Conservation (phyloP, 306 rosid species). For the Calophaca sinica region DNA sequence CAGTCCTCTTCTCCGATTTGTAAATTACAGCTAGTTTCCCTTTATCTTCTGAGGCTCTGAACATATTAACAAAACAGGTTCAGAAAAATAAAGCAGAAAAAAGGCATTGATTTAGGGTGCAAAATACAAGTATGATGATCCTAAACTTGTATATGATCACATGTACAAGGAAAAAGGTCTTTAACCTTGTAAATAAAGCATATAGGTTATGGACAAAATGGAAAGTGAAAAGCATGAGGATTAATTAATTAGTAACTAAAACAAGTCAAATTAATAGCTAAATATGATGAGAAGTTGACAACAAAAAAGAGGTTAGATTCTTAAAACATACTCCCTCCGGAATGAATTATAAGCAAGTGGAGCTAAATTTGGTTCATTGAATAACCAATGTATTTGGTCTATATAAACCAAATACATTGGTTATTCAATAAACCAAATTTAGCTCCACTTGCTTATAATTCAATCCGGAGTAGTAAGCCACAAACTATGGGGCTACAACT, state of each 20-base stretch:
- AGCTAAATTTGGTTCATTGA: too few species aligned
- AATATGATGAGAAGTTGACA: background rate
- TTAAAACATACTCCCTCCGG: too few species aligned
- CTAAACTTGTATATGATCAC: background rate
- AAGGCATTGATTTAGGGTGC: conserved; percentile 35
- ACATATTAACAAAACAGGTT: conserved; percentile 38
- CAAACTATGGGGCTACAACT: background rate
- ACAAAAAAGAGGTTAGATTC: background rate
- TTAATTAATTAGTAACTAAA: background rate
- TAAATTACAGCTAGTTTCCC: conserved; percentile 64
- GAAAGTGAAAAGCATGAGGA: background rate
- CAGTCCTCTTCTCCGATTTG: conserved; percentile 88
- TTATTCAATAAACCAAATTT: too few species aligned
- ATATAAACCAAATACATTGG: too few species aligned
- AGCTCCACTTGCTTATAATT: too few species aligned
- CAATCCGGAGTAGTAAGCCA: too few species aligned
- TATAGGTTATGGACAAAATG: background rate
- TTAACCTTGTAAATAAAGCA: background rate
- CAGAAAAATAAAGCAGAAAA: conserved; percentile 28
- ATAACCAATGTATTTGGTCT: too few species aligned
- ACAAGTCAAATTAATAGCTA: conserved; percentile 19
- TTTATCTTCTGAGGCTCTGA: conserved; percentile 72
- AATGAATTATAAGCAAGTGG: too few species aligned
- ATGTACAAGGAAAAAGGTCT: background rate
- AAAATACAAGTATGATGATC: conserved; percentile 21